Conservation (phyloP, 257 asterid species). For the Scutellaria barbata region DNA sequence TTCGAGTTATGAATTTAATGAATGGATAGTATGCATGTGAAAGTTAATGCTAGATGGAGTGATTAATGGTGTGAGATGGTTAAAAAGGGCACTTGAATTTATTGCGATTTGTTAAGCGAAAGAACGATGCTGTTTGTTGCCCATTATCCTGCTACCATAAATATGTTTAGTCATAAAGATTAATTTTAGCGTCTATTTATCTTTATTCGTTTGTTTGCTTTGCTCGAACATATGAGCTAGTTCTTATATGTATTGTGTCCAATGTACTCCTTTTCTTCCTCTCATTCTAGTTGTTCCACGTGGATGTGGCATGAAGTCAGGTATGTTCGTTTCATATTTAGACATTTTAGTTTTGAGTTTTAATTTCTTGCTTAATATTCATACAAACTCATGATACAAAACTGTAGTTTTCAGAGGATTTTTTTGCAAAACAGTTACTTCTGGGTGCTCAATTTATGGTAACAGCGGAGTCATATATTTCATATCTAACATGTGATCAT, state of each 20-base stretch:
- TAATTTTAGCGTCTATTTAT: neutral
- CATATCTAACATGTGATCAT: neutral
- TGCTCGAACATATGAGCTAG: neutral
- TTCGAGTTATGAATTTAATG: constrained; percentile 16
- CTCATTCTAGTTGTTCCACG: too few relatives aligned
- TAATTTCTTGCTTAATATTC: neutral
- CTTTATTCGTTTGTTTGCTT: constrained; percentile 7
- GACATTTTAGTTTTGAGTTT: neutral
- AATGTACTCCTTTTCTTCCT: neutral
- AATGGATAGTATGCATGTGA: neutral
- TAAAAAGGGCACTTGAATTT: constrained; percentile 17
- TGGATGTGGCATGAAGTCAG: neutral
- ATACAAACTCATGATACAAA: constrained; percentile 9
- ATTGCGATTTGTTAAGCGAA: constrained; percentile 3
- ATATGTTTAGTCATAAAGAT: neutral
- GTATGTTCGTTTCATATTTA: neutral
- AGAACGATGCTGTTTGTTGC: neutral
- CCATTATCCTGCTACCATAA: neutral
- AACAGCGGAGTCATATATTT: neutral
- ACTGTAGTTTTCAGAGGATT: neutral
- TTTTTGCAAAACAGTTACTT: neutral
- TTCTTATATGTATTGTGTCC: neutral
- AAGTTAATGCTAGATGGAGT: neutral
- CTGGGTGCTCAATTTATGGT: neutral
- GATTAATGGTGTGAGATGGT: neutral